Percentiles rank a stretch among this genome's conserved stretches.
Conservation (phyloP, 108 stramenopile genomes). For the Cyclotella atomus region DNA sequence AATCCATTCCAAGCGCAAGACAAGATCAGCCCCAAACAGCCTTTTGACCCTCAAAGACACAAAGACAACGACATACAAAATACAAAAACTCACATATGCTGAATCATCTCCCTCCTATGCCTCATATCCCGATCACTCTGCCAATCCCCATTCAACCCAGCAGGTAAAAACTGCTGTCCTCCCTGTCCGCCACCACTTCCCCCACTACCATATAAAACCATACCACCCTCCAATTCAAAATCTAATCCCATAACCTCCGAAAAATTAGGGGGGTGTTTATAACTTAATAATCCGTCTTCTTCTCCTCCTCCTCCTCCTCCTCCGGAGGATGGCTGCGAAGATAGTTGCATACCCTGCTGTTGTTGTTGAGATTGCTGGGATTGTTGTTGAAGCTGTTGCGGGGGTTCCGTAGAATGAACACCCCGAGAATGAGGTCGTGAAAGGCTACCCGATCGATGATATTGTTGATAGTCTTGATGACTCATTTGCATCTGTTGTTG, state of each 20-base stretch:
- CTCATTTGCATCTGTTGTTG: neutral
- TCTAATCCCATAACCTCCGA: slow-evolving; percentile 27
- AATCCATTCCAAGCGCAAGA: too few relatives aligned
- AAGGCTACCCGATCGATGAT: too few relatives aligned
- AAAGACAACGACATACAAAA: slow-evolving; percentile 3
- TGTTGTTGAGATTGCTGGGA: neutral
- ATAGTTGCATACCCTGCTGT: neutral
- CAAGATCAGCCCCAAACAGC: neutral
- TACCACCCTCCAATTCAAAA: slow-evolving; percentile 23
- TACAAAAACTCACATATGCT: slow-evolving; percentile 80
- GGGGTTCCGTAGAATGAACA: neutral
- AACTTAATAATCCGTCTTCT: slow-evolving; percentile 27
- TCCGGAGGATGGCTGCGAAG: too few relatives aligned
- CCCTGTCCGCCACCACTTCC: too few relatives aligned
- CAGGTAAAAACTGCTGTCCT: slow-evolving; percentile 48
- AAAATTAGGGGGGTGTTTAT: slow-evolving; percentile 34
- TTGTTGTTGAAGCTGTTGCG: slow-evolving; percentile 26
- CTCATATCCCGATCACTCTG: slow-evolving; percentile 88
- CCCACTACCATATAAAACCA: slow-evolving; percentile 5
- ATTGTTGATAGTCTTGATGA: too few relatives aligned
- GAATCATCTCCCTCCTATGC: slow-evolving; percentile 90
- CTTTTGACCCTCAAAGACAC: neutral
- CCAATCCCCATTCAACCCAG: slow-evolving; percentile 81
- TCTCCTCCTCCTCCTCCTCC: neutral
- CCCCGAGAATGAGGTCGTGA: neutral